Evolutionary conservation across 208 protist genomes (phyloP).

Genomic region (Leishmania lainsoni): DNA sequence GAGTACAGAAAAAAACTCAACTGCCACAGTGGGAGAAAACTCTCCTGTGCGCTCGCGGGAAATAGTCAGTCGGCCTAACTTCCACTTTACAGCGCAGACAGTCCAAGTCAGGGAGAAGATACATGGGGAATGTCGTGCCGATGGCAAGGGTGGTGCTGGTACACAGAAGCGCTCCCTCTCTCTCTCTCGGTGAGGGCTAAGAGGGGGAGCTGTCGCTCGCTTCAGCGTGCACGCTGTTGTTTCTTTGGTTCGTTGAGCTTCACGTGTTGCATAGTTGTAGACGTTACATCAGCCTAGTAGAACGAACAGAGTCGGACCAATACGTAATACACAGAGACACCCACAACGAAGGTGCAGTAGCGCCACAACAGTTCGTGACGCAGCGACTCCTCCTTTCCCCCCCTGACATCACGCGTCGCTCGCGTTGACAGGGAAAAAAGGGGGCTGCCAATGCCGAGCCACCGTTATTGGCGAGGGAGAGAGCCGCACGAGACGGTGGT

Average conservation of each 20-base stretch:
- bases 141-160: background rate
- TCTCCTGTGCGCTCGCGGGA: background rate
- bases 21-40: background rate
- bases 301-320: background rate
- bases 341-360: background rate
- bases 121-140: background rate
- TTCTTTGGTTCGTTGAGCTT: background rate
- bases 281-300: background rate
- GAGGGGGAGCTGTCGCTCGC: background rate
- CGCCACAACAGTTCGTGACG: background rate
- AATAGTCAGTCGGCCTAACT: background rate
- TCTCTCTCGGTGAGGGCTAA: background rate
- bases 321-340: background rate
- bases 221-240: background rate
- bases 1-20: background rate
- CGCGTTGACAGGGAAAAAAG: background rate
- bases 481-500: no score
- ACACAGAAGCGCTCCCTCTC: background rate
- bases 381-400: no score
- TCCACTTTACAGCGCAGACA: background rate
- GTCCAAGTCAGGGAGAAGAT: background rate
- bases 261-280: background rate
- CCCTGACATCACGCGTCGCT: background rate
- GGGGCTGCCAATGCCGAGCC: no score
- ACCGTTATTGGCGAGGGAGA: no score